phyloP scores from a whole-genome alignment of 1,139 yeast species.

The Martiniozyma asiatica region DNA sequence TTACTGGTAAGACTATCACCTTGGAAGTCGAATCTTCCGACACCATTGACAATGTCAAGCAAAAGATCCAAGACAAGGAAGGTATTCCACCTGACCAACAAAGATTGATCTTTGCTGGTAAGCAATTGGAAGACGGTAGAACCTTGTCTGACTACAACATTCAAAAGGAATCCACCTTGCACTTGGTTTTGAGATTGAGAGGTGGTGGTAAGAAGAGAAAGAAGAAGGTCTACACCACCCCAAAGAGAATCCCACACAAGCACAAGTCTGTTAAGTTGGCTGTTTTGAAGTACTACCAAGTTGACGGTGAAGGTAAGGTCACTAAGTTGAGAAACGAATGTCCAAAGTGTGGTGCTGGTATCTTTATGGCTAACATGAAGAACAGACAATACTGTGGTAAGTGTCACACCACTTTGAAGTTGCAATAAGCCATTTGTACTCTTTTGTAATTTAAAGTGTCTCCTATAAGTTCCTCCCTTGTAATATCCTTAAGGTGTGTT shows the following conservation, averaged over 20 bases:
- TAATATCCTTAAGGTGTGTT: not conserved
- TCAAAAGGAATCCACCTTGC: slow-evolving; percentile 95
- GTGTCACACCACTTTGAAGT: slow-evolving; percentile 91
- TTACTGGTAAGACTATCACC: slow-evolving; percentile 99
- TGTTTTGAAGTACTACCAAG: slow-evolving; percentile 99
- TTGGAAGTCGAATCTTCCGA: too few relatives aligned
- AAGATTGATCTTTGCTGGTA: slow-evolving; percentile 99
- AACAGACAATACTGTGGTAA: slow-evolving; percentile 99
- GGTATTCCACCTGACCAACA: too few relatives aligned
- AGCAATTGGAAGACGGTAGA: slow-evolving; percentile 99
- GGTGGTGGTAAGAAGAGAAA: slow-evolving; percentile 99
- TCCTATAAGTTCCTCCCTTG: not conserved
- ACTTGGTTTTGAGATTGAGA: slow-evolving; percentile 96
- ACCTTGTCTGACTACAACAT: slow-evolving; percentile 97
- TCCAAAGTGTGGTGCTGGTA: slow-evolving; percentile 98
- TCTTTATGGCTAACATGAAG: slow-evolving; percentile 99
- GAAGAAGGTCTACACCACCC: slow-evolving; percentile 99
- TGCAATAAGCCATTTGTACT: slow-evolving; percentile 26
- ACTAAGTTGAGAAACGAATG: slow-evolving; percentile 99
- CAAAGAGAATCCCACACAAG: slow-evolving; percentile 99
- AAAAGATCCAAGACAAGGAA: slow-evolving; percentile 99
- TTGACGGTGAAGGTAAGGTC: slow-evolving; percentile 95
- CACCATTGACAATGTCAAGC: slow-evolving; percentile 98
- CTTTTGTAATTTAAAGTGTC: not conserved
- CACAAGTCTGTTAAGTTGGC: slow-evolving; percentile 99